These are phyloP conservation scores for Yamadazyma atmosphaerica DNA, from an alignment of 1,139 yeast species.

Conservation along the genomic window DNA sequence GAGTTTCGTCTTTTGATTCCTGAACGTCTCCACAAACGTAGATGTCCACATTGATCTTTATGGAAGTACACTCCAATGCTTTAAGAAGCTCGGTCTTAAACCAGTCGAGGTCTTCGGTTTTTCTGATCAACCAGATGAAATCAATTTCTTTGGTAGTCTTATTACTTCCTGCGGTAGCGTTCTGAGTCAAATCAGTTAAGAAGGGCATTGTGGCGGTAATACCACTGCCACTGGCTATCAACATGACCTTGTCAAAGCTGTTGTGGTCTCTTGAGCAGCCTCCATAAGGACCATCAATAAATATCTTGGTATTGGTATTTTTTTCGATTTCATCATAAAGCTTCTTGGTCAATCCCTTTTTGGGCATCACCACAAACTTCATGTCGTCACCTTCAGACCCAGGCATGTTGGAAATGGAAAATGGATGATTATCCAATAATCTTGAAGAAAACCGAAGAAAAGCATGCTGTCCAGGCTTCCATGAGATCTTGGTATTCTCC, in stretches of 20 bases:
- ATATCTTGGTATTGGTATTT: constrained; percentile 32
- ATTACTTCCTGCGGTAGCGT: constrained; percentile 16
- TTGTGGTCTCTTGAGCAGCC: constrained; percentile 52
- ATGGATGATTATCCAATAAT: constrained; percentile 60
- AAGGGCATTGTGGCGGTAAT: constrained; percentile 56
- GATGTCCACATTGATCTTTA: constrained; percentile 24
- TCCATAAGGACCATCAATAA: constrained; percentile 67
- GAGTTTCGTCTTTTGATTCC: constrained; percentile 3
- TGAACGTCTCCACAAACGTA: constrained; percentile 19
- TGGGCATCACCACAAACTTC: constrained; percentile 52
- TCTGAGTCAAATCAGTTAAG: constrained; percentile 26
- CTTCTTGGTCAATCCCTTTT: constrained; percentile 49
- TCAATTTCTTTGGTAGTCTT: constrained; percentile 29
- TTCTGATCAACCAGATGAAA: constrained; percentile 52
- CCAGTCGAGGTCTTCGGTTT: constrained; percentile 44
- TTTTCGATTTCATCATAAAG: constrained; percentile 30
- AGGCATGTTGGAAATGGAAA: constrained; percentile 51
- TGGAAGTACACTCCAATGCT: constrained; percentile 26
- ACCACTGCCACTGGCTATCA: constrained; percentile 55
- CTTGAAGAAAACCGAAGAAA: constrained; percentile 49
- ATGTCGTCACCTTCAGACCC: constrained; percentile 29
- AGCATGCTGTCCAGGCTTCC: constrained; percentile 66
- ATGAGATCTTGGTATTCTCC: constrained; percentile 38
- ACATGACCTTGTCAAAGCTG: constrained; percentile 48
- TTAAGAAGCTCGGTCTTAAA: constrained; percentile 38